A percentile compares a stretch with the other conserved stretches of the same genome.
Evolutionary conservation across 768 basidiomycete species (phyloP).

Genomic region (Boletus speciosus): DNA sequence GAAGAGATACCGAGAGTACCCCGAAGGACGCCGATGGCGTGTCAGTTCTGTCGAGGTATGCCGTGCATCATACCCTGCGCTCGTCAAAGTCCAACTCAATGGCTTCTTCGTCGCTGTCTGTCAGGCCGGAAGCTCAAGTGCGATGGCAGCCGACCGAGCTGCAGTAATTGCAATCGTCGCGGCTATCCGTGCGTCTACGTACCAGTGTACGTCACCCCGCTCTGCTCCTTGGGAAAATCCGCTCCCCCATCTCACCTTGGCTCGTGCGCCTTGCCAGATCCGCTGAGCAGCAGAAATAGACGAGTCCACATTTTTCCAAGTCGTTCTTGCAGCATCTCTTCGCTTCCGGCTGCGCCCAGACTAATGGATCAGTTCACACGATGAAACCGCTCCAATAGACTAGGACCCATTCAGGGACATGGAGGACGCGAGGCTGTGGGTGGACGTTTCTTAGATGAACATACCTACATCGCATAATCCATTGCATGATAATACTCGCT

Average conservation of each 20-base stretch:
- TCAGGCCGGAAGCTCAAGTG: conserved; percentile 72
- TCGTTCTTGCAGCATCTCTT: conserved; percentile 16
- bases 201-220: conserved; percentile 55
- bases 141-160: conserved; percentile 60
- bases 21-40: conserved; percentile 64
- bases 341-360: conserved; percentile 17
- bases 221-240: conserved; percentile 3
- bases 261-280: conserved; percentile 18
- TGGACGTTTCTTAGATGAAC: conserved; percentile 13
- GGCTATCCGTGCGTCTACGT: conserved; percentile 55
- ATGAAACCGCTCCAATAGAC: conserved; percentile 11
- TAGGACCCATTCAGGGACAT: background rate
- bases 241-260: background rate
- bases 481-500: conserved; percentile 16
- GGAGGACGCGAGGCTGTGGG: conserved; percentile 2
- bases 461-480: conserved; percentile 30
- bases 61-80: background rate
- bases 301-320: background rate
- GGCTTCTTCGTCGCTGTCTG: background rate
- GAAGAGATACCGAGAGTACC: conserved; percentile 32
- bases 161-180: conserved; percentile 62
- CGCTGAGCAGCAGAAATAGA: conserved; percentile 33
- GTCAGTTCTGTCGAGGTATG: conserved; percentile 67
- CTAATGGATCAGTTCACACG: conserved; percentile 24
- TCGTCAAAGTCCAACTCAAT: background rate